Base-by-base conservation (phyloP, 805 yeast genomes). In the Kuraishia ogatae region DNA sequence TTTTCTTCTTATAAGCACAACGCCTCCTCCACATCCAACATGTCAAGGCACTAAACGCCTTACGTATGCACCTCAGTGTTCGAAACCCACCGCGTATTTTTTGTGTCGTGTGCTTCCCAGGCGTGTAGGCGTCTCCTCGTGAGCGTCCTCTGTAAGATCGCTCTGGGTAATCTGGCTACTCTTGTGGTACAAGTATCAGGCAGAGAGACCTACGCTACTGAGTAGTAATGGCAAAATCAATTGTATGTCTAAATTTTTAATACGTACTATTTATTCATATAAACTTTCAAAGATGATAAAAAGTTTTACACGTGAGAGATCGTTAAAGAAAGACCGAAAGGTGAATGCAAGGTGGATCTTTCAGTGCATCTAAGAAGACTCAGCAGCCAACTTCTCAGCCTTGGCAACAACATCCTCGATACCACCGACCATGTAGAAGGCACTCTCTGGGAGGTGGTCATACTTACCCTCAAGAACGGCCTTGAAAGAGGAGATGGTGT, bases 401-500 rank as follows among this genome's bases (percentile, higher is more conserved):
- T 94, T 94, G 74, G 97, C 96, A 75, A 91, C 78, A 69, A 85
- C 99, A 79, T 94, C 99, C 76, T 92, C 97, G 71, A 94, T 92
- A 82, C 97, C 97, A 82, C 99, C 99, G 79, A 94, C 99, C 99
- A 94, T 94, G 81, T 94, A 94, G 96, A 94, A 94, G 70, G 99
- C 99, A 75, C 87, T 89, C 83, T 94, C 99, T 75, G 99, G 99
- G 71, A 94, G 85, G 82, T 87, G 86, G 80, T 94, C 99, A 83
- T 94, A 91, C 84, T 94, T 94, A 82, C 99, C 99, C 47, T 83
- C 97, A 71, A 94, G 85, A 70, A 94, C 97, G 71, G 85, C 99
- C 83, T 84, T 91, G 93, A 94, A 94, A 58, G 98, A 93, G 65
- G 78, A 74, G 73, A 94, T 80, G 68, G 98, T 94, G 70, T 94